phyloP scores from a whole-genome alignment of 2,329 filamentous ascomycete species.

The Grosmannia penicillata region DNA sequence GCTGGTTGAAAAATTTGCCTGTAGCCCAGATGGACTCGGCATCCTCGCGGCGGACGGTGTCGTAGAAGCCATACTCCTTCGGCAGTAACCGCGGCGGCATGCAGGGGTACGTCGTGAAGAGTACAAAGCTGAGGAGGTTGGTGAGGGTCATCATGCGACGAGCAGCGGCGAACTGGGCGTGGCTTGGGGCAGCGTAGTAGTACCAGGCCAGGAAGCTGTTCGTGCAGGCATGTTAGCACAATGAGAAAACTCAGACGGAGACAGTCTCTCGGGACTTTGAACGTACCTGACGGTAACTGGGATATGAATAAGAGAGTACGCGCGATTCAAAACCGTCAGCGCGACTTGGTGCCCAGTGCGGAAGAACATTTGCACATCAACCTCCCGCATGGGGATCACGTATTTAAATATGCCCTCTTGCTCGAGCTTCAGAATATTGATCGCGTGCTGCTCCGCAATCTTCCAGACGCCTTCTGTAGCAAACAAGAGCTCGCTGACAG shows the following conservation, averaged over 20 bases:
- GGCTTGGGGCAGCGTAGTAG: constrained; percentile 37
- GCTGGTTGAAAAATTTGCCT: constrained; percentile 41
- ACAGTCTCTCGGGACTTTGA: background rate
- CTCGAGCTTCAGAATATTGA: constrained; percentile 27
- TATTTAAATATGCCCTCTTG: background rate
- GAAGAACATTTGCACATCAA: constrained; percentile 1
- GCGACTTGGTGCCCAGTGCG: background rate
- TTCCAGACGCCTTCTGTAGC: constrained; percentile 28
- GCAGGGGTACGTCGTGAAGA: constrained; percentile 49
- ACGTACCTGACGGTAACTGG: constrained; percentile 30
- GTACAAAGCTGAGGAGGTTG: constrained; percentile 44
- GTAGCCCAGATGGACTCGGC: constrained; percentile 38
- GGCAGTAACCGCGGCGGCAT: constrained; percentile 46
- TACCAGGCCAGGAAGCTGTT: constrained; percentile 47
- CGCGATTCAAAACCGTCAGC: constrained; percentile 31
- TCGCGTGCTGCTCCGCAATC: constrained; percentile 27
- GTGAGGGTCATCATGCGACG: constrained; percentile 36
- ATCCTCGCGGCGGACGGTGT: constrained; percentile 34
- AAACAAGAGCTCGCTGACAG: constrained; percentile 15
- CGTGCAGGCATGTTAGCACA: constrained; percentile 5
- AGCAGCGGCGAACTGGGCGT: constrained; percentile 20
- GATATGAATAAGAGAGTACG: constrained; percentile 34
- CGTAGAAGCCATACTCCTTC: constrained; percentile 32
- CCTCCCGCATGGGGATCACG: background rate
- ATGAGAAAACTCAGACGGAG: too few relatives aligned